phyloP scores from a whole-genome alignment of 2,329 filamentous ascomycete species.

The Rhynchosporium secalis region DNA sequence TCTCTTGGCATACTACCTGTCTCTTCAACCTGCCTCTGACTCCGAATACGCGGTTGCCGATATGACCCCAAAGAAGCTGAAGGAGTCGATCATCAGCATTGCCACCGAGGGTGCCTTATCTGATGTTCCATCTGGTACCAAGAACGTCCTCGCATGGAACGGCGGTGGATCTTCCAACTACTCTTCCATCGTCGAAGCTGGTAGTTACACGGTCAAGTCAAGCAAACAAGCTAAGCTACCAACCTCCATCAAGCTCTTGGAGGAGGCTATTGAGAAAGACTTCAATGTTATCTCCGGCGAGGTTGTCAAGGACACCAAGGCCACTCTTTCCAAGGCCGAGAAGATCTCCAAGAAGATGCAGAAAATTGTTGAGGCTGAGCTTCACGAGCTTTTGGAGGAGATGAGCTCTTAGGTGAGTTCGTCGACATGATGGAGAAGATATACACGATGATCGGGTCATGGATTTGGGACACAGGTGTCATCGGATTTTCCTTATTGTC shows the following conservation, averaged over 20 bases:
- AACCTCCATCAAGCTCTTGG: conserved; percentile 58
- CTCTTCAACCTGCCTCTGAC: conserved; percentile 85
- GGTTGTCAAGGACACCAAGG: conserved; percentile 55
- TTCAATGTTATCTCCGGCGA: conserved; percentile 56
- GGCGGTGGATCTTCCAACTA: conserved; percentile 94
- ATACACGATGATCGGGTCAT: conserved; percentile 30
- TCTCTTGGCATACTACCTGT: conserved; percentile 96
- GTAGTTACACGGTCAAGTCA: conserved; percentile 63
- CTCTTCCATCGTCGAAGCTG: conserved; percentile 73
- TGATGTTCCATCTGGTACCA: conserved; percentile 82
- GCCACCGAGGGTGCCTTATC: conserved; percentile 75
- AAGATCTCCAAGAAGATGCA: conserved; percentile 65
- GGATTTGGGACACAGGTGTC: conserved; percentile 23
- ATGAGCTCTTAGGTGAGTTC: conserved; percentile 33
- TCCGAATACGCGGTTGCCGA: conserved; percentile 88
- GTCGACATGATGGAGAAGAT: conserved; percentile 18
- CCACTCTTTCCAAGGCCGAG: conserved; percentile 56
- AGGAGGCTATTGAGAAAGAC: conserved; percentile 60
- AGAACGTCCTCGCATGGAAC: conserved; percentile 98
- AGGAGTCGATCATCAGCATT: conserved; percentile 81
- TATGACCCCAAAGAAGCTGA: conserved; percentile 92
- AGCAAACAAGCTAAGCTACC: conserved; percentile 49
- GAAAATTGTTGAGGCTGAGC: conserved; percentile 60
- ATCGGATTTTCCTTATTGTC: conserved; percentile 29
- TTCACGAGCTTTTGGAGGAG: conserved; percentile 60